Evolutionary conservation across 495 filamentous ascomycete species (phyloP).

Genomic region (Hypoxylon fragiforme): DNA sequence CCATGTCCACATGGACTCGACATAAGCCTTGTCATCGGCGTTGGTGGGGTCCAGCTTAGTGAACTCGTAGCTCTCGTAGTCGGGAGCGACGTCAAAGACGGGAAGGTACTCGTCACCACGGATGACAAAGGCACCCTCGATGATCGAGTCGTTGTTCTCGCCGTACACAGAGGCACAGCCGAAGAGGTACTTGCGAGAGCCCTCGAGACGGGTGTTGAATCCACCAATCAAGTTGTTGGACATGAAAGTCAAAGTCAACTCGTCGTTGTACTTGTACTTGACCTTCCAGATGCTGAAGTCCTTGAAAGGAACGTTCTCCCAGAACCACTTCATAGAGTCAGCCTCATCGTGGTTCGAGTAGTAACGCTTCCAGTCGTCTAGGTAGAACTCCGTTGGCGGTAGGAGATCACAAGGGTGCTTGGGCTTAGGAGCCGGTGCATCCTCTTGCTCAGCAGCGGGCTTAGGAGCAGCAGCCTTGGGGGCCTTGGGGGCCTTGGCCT

Average conservation of each 20-base stretch:
- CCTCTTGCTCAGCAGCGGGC: constrained; percentile 69
- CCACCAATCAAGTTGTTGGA: constrained; percentile 95
- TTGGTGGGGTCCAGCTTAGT: constrained; percentile 88
- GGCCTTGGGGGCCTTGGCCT: constrained; percentile 58
- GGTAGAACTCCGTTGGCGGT: constrained; percentile 72
- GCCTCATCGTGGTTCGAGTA: constrained; percentile 97
- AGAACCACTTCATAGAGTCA: constrained; percentile 94
- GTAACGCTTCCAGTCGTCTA: constrained; percentile 98
- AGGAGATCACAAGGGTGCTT: constrained; percentile 96
- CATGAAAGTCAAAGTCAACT: constrained; percentile 98
- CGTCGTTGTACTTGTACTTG: constrained; percentile 97
- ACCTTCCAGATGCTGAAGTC: constrained; percentile 94
- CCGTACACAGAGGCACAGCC: constrained; percentile 90
- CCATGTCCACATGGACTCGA: constrained; percentile 84
- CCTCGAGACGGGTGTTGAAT: constrained; percentile 97
- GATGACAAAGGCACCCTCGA: constrained; percentile 89
- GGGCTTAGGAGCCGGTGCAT: constrained; percentile 76
- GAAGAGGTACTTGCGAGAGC: constrained; percentile 97
- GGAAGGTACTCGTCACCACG: constrained; percentile 85
- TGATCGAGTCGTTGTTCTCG: constrained; percentile 79
- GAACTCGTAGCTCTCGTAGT: constrained; percentile 96
- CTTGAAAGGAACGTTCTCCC: constrained; percentile 86
- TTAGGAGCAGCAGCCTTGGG: constrained; percentile 61
- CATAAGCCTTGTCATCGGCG: constrained; percentile 76
- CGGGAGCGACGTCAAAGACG: constrained; percentile 94